Base-by-base conservation (phyloP, 805 yeast species). In the Torulaspora microellipsoides region DNA sequence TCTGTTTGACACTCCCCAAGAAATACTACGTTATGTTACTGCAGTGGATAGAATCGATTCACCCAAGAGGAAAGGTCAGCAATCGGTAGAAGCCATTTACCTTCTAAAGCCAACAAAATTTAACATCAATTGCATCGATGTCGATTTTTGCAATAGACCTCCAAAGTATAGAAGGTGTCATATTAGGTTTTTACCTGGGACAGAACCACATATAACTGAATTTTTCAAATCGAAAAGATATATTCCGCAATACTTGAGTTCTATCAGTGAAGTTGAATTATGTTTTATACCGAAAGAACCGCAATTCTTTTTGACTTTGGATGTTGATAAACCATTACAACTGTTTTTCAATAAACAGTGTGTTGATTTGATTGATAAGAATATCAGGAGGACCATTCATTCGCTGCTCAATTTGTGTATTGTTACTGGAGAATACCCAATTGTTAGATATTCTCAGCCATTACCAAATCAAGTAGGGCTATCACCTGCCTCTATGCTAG, bases 381-480 rank as follows among this genome's bases (percentile, higher is more conserved):
- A 83, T 45, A 70, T 87, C 12, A 67, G 72, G 14, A 65, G 64
- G 40, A 77, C 85, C 0, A 87, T 91, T 1, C 68, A 76, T 31
- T 63, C 87, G 15, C 69, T 93, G 52, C 78, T 88, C 27, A 78
- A 82, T 51, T 54, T 87, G 17, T 85, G 95, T 70, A 77, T 85
- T 7, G 59, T 84, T 8, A 80, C 93, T 1, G 95, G 95, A 11
- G 97, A 90, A 58, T 86, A 84, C 54, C 99, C 99, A 2, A 76
- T 84, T 34, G 78, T 93, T 15, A 72, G 99, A 52, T 86, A 78
- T 65, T 82, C 60, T 8, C 53, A 80, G 58, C 70, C 78, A 8
- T 75, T 81, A 4, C 75, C 75, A 33, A 68, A 74, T 13, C 61
- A 58, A 55, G 67, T 77, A 31, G 70, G 72, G 8, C 60, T 67